These are phyloP conservation scores for Serendipita sp. DNA, from an alignment of 768 basidiomycete genomes.

Conservation along the genomic window DNA sequence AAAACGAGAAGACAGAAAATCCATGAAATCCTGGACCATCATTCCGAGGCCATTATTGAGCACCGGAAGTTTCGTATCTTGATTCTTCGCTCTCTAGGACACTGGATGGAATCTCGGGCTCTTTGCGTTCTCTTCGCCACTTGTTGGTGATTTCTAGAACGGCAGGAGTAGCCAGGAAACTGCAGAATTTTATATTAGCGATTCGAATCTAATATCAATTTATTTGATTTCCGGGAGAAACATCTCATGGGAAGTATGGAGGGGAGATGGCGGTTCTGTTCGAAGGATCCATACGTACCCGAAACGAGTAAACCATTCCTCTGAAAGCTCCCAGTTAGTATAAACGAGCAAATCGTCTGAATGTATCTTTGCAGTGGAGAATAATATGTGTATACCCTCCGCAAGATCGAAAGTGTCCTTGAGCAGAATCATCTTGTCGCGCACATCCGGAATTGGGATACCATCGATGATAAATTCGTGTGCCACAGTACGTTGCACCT, in stretches of 20 bases:
- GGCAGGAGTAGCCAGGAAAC: constrained; percentile 61
- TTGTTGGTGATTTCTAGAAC: constrained; percentile 60
- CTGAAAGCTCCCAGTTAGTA: constrained; percentile 74
- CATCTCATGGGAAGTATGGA: too few relatives aligned
- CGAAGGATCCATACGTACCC: constrained; percentile 32
- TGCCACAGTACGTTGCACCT: constrained; percentile 55
- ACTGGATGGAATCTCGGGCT: constrained; percentile 38
- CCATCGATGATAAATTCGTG: constrained; percentile 50
- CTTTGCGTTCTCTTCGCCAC: constrained; percentile 78
- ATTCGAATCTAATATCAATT: too few relatives aligned
- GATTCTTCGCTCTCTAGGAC: constrained; percentile 4
- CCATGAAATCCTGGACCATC: background rate
- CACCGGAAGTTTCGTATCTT: background rate
- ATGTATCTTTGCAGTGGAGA: constrained; percentile 54
- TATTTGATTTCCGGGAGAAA: too few relatives aligned
- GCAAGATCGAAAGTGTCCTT: constrained; percentile 75
- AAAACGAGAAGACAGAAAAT: background rate
- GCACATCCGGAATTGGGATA: constrained; percentile 73
- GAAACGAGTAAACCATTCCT: constrained; percentile 55
- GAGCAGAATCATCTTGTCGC: constrained; percentile 80
- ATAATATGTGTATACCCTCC: constrained; percentile 62
- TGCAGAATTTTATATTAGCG: constrained; percentile 17
- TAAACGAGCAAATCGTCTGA: constrained; percentile 87
- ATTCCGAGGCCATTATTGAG: background rate
- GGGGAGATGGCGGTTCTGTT: too few relatives aligned